phyloP scores from a whole-genome alignment of 2,329 filamentous ascomycete species.

The Pestalotiopsis sp. region DNA sequence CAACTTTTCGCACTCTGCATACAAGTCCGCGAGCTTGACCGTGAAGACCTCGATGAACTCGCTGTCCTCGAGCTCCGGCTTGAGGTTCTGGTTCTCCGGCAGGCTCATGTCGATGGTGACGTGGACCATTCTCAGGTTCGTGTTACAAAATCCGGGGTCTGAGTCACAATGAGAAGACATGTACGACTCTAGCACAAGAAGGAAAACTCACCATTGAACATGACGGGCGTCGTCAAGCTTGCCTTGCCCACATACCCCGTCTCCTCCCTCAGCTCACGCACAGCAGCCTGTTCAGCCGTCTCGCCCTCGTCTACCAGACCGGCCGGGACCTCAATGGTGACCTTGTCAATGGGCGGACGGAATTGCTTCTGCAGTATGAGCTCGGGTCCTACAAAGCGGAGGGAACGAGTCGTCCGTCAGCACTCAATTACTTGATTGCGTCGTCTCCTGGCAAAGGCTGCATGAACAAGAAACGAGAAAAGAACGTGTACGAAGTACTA shows the following conservation, averaged over 20 bases:
- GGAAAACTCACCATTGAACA: slow-evolving; percentile 32
- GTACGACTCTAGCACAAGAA: not conserved
- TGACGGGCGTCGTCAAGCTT: slow-evolving; percentile 46
- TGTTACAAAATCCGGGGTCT: slow-evolving; percentile 69
- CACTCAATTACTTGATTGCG: not conserved
- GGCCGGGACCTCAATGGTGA: slow-evolving; percentile 67
- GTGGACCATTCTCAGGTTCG: slow-evolving; percentile 71
- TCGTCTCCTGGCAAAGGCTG: not conserved
- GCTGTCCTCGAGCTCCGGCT: slow-evolving; percentile 73
- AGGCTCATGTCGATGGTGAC: slow-evolving; percentile 71
- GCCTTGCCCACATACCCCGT: slow-evolving; percentile 63
- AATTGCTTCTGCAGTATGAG: slow-evolving; percentile 70
- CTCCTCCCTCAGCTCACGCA: slow-evolving; percentile 68
- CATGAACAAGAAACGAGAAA: not conserved
- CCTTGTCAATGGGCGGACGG: slow-evolving; percentile 60
- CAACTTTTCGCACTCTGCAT: slow-evolving; percentile 66
- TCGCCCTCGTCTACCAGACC: slow-evolving; percentile 66
- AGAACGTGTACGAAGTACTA: too few species aligned
- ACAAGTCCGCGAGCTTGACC: slow-evolving; percentile 65
- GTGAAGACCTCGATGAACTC: slow-evolving; percentile 84
- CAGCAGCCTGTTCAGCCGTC: slow-evolving; percentile 61
- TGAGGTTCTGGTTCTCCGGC: slow-evolving; percentile 69
- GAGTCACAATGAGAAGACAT: not conserved
- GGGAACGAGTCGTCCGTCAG: not conserved
- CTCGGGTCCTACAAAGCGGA: slow-evolving; percentile 44